Evolutionary conservation across 192 early-diverging fungal genomes (phyloP), one percentile per base, ranked within the genome.

Genomic region (Phlyctochytrium planicorne): DNA sequence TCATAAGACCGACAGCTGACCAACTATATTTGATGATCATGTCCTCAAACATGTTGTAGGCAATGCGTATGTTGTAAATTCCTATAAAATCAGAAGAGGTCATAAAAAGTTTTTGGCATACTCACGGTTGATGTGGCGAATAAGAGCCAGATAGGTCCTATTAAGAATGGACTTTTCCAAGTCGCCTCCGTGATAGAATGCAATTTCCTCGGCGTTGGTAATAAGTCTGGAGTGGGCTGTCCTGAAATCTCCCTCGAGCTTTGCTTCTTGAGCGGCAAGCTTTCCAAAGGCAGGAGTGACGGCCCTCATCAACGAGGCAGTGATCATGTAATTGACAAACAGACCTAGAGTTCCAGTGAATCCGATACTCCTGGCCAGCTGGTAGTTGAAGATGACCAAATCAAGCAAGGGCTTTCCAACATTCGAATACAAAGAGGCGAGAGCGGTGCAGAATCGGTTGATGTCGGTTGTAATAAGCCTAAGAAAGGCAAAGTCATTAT

Each of bases 11-110:
- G 62, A 93, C 83, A 34, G 96, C 94, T 34, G 90, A 90, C 96
- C 96, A 98, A 3, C 82, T 87, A 79, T 98, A 98, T 76, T 98
- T 98, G 79, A 98, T 93, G 27, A 98, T 81, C 80, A 96, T 95
- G 70, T 98, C 96, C 74, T 85, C 83, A 59, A 83, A 71, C 84
- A 83, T 86, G 66, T 81, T 81, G 76, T 86, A 81, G 6, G 68
- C 74, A 34, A 86, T 83, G 25, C 81, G 68, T 53, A 81, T 80
- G 23, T 57, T 73, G 71, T 83, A 86, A 59, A 86, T 80, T 25
- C 47, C 69, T 30, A 32, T n/a, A 1, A 34, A n/a, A 20, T n/a
- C 14, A 34, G 16, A 14, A 52, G 31, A 16, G 34, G 16, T 33
- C 25, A 33, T 60, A 34, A n/a, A 62, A 34, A 34, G 30, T 3